These are phyloP conservation scores for Paramarasmius palmivorus DNA, from an alignment of 1,284 basidiomycete species.

Conservation along the genomic window DNA sequence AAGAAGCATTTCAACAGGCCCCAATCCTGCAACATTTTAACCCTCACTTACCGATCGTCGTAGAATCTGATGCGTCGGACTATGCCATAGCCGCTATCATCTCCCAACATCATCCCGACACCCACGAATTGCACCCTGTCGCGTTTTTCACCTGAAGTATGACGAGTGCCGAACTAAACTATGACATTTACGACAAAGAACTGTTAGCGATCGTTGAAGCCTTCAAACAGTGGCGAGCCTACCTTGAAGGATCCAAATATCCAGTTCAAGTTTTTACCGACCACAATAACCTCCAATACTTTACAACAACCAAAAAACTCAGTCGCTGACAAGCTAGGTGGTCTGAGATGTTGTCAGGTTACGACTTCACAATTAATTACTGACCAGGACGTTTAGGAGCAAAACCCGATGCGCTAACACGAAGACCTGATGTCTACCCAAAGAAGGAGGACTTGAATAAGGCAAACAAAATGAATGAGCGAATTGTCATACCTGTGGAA, in stretches of 20 bases:
- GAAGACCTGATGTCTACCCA: constrained; percentile 19
- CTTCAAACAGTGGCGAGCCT: constrained; percentile 29
- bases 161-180: neutral
- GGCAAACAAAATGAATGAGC: constrained; percentile 7
- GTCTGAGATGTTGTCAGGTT: constrained; percentile 22
- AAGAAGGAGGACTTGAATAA: neutral
- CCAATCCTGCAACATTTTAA: constrained; percentile 10
- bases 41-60: constrained; percentile 34
- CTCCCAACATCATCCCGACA: neutral
- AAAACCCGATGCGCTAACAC: constrained; percentile 30
- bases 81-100: constrained; percentile 10
- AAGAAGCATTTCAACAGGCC: too few species aligned
- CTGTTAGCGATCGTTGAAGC: too few species aligned
- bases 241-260: constrained; percentile 20
- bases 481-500: constrained; percentile 25
- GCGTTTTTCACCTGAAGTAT: neutral
- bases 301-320: constrained; percentile 20
- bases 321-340: constrained; percentile 29
- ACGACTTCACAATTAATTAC: constrained; percentile 26
- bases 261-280: constrained; percentile 25
- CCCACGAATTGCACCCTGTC: neutral
- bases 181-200: too few species aligned
- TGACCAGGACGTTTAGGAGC: constrained; percentile 21
- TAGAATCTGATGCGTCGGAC: constrained; percentile 18
- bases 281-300: constrained; percentile 30